Percentiles rank a stretch among this genome's conserved stretches.
Conservation (phyloP, 1,284 basidiomycete genomes). For the Ustilago shanxiensis region DNA sequence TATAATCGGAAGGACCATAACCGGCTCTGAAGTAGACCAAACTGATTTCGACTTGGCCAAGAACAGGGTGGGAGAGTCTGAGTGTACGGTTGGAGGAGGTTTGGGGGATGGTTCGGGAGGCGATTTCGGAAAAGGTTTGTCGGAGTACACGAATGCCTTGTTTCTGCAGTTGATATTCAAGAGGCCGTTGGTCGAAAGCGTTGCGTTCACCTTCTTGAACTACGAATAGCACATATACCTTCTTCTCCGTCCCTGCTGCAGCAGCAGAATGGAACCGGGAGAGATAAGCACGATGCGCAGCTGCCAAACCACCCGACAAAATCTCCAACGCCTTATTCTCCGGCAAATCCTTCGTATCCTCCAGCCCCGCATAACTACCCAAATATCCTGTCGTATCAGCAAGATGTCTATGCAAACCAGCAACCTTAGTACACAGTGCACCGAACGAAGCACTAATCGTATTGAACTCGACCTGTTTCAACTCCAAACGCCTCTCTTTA, state of each 20-base stretch:
- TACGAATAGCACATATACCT: constrained; percentile 81
- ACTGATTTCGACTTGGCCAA: constrained; percentile 77
- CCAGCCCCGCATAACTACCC: constrained; percentile 76
- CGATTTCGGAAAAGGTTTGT: constrained; percentile 56
- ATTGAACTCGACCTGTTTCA: constrained; percentile 99
- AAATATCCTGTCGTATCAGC: constrained; percentile 29
- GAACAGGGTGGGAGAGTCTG: constrained; percentile 24
- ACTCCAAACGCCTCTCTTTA: constrained; percentile 69
- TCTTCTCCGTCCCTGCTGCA: not conserved
- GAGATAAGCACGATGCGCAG: constrained; percentile 82
- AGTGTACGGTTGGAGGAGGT: constrained; percentile 12
- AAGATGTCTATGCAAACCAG: constrained; percentile 77
- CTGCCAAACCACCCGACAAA: constrained; percentile 81
- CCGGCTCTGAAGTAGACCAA: constrained; percentile 88
- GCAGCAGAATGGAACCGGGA: constrained; percentile 29
- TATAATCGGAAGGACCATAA: constrained; percentile 88
- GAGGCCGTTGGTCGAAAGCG: constrained; percentile 89
- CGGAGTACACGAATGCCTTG: constrained; percentile 54
- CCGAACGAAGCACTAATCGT: constrained; percentile 96
- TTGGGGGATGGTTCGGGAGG: constrained; percentile 9
- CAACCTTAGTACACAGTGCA: constrained; percentile 79
- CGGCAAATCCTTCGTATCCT: constrained; percentile 77
- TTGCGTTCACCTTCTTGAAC: constrained; percentile 92
- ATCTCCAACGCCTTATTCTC: constrained; percentile 80
- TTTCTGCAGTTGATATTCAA: constrained; percentile 88